Evolutionary conservation across 2,329 filamentous ascomycete genomes (phyloP), one percentile per base, ranked within the genome.

Genomic region (Ophidiomyces ophidiicola): DNA sequence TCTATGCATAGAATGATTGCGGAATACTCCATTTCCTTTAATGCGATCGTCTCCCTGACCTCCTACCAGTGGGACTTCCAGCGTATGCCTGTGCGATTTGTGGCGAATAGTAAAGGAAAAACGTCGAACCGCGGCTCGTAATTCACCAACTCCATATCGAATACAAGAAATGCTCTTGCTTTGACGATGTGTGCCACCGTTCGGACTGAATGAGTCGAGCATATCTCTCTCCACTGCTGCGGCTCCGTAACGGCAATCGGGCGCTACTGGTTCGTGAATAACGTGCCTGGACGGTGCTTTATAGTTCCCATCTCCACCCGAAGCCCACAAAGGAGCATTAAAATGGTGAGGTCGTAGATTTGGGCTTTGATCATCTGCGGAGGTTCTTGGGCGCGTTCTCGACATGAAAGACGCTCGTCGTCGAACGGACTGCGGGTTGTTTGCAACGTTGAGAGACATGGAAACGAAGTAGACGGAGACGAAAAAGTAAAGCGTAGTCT

Each of bases 101-200:
- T 51, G 51, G 31, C 61, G 60, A 36, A 64, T 46, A 10, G 54
- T 59, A 17, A 64, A 53, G 3, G 62, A 65, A 32, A 63, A 45
- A 6, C 61, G 57, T 43, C 61, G 61, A 10, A 59, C 58, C 17
- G 63, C 51, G 6, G 61, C 60, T 23, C 60, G 57, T 38, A 65
- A 43, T 4, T 61, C 62, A 41, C 60, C 55, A 44, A 64, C 58
- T 2, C 60, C 57, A 43, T 64, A 59, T 32, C 60, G 57, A 38
- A 65, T 46, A 18, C 49, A 59, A 25, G 62, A 64, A 46, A 65
- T 63, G 44, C 60, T 64, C 48, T 60, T 64, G 36, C 60, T 48
- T 17, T 44, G 37, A 15, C 36, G 44, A 18, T 42, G 44, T 28
- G 29, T 45, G 26, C 32, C 26, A n/a, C 14, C 32, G 2, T 4